Evolutionary conservation across 1,284 basidiomycete species (phyloP), one percentile per base, ranked within the genome.

Genomic region (Malassezia dermatis): DNA sequence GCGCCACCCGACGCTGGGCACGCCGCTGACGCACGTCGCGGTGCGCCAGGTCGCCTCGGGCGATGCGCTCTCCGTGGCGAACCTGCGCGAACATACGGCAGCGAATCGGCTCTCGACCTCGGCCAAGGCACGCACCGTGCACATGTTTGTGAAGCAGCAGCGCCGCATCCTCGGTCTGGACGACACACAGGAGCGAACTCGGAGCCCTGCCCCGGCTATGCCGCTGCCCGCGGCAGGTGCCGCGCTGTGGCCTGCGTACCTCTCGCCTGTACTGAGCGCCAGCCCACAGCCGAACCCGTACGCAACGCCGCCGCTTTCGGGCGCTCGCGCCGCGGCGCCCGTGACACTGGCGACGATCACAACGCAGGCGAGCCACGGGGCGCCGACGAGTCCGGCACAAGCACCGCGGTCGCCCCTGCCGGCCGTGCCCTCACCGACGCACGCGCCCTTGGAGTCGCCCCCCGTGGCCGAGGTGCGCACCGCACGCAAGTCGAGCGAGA

Each of bases 11-110:
- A 12, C 53, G 54, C 17, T 44, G 53, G 23, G 61, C 56, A 11
- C 37, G 51, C 42, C 41, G 34, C 37, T 61, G 64, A 51, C 71
- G 77, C 28, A 79, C 80, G 41, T 79, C 80, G 85, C 85, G n/a
- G 64, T 84, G 84, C 87, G 61, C 44, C 61, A 61, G 49, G 57
- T 78, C 11, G 76, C 75, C 1, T 65, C 61, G 45, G 71, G 76
- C 23, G 69, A 77, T 30, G 59, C 67, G 6, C 62, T 78, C 23
- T 75, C 76, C n/a, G 63, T 65, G 1, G 66, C 69, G n/a, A 68
- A 70, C 69, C 77, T 98, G 65, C 89, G 86, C 76, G 75, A 89
- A 27, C 90, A 90, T 84, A 79, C 88, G 50, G 84, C 82, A 53
- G 83, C 93, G 78, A 90, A 91, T 63, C 68, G 84, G 75, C 19